A percentile compares a stretch with the other conserved stretches of the same genome.
Evolutionary conservation across 2,329 filamentous ascomycete species (phyloP).

Genomic region (Penicillium sp.): DNA sequence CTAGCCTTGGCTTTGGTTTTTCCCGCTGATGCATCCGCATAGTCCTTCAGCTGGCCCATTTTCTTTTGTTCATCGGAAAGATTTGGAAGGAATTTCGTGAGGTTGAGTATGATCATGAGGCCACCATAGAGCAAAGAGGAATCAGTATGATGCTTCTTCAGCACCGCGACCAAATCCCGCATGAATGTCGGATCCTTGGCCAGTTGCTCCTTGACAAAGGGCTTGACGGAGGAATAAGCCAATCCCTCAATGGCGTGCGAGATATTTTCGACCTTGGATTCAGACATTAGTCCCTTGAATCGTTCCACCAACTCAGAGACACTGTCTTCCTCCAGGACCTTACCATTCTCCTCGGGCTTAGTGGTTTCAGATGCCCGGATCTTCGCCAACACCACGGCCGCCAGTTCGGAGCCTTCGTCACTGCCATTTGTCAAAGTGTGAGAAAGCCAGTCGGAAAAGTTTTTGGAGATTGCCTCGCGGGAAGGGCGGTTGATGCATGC

Average conservation of each 20-base stretch:
- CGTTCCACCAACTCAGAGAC: constrained; percentile 58
- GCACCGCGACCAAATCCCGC: constrained; percentile 63
- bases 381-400: constrained; percentile 78
- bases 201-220: constrained; percentile 81
- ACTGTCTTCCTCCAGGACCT: constrained; percentile 44
- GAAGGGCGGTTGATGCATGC: constrained; percentile 85
- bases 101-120: constrained; percentile 81
- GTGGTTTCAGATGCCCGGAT: constrained; percentile 43
- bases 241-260: constrained; percentile 85
- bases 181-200: constrained; percentile 71
- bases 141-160: constrained; percentile 58
- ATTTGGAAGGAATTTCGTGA: constrained; percentile 77
- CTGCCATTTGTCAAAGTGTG: constrained; percentile 77
- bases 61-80: constrained; percentile 90
- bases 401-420: constrained; percentile 56
- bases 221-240: constrained; percentile 86
- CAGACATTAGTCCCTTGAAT: constrained; percentile 55
- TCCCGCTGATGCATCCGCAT: constrained; percentile 81
- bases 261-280: constrained; percentile 57
- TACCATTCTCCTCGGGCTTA: constrained; percentile 34
- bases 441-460: constrained; percentile 86
- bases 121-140: constrained; percentile 81
- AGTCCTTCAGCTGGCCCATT: constrained; percentile 89
- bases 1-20: constrained; percentile 66
- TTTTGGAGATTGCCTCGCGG: constrained; percentile 79